phyloP scores from a whole-genome alignment of 78 protist species.

The Tieghemostelium lacteum region DNA sequence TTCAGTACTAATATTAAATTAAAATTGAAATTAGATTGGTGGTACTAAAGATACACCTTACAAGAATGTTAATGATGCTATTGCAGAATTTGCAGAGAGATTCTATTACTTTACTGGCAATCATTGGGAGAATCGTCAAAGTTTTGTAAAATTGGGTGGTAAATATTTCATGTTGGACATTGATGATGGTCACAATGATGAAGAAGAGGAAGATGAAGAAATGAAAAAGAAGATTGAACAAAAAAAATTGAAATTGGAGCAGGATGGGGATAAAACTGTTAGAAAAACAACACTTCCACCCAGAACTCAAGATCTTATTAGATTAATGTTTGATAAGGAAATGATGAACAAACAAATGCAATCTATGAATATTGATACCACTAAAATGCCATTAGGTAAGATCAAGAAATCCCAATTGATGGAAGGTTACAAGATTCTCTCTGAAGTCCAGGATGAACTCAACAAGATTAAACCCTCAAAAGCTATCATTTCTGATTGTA shows the following conservation, averaged over 20 bases:
- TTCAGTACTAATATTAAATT: no score
- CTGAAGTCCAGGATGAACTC: conserved; percentile 61
- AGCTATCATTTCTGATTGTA: conserved; percentile 14
- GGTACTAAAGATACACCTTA: conserved; percentile 14
- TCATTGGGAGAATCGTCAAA: conserved; percentile 47
- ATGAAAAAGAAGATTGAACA: background rate
- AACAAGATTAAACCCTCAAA: background rate
- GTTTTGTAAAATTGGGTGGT: conserved; percentile 62
- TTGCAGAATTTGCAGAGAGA: conserved; percentile 14
- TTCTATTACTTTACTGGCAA: conserved; percentile 56
- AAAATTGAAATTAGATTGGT: no score
- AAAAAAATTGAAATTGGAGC: conserved; percentile 14
- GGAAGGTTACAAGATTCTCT: conserved; percentile 72
- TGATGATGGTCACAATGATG: conserved; percentile 81
- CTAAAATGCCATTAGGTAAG: conserved; percentile 91
- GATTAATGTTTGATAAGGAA: conserved; percentile 82
- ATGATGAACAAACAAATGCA: conserved; percentile 80
- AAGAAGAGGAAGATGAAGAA: conserved; percentile 54
- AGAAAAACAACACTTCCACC: conserved; percentile 10
- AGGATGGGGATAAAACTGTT: background rate
- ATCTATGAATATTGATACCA: conserved; percentile 80
- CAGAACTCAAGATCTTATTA: conserved; percentile 58
- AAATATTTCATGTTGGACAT: conserved; percentile 57
- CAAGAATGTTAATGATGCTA: background rate
- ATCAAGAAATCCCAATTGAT: conserved; percentile 86